Conservation (phyloP, 768 basidiomycete species). For the Termitomyces sp. region DNA sequence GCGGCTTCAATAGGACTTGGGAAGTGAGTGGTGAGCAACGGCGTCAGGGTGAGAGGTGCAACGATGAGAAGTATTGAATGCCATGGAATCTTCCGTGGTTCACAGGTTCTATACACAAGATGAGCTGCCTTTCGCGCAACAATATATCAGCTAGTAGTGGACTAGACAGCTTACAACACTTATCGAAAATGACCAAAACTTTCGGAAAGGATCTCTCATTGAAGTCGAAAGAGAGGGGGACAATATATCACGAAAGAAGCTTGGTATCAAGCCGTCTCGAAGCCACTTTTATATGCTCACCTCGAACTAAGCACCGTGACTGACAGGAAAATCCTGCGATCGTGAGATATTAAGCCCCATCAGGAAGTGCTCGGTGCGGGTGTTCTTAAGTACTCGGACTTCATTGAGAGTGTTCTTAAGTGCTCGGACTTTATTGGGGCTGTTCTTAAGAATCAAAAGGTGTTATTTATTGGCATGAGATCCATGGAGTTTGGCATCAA, state of each 20-base stretch:
- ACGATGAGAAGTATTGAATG: neutral
- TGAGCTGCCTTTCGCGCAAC: neutral
- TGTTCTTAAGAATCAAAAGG: no score
- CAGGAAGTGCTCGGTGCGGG: no score
- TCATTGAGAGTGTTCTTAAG: no score
- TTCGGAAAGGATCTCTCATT: neutral
- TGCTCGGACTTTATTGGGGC: no score
- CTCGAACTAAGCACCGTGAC: neutral
- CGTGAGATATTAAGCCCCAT: no score
- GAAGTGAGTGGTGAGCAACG: neutral
- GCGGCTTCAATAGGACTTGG: neutral
- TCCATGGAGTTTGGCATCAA: no score
- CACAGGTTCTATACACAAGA: neutral
- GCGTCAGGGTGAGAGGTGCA: neutral
- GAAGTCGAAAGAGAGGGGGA: neutral
- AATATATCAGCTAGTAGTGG: neutral
- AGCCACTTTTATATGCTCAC: neutral
- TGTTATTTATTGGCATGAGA: no score
- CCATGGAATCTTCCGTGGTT: neutral
- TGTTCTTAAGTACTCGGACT: neutral
- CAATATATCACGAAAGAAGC: neutral
- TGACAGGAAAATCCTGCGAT: no score
- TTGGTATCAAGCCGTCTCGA: neutral
- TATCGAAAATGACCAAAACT: neutral
- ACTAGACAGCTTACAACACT: neutral